Conservation (phyloP, 345 rosid species). For the Odontarrhena argentea region DNA sequence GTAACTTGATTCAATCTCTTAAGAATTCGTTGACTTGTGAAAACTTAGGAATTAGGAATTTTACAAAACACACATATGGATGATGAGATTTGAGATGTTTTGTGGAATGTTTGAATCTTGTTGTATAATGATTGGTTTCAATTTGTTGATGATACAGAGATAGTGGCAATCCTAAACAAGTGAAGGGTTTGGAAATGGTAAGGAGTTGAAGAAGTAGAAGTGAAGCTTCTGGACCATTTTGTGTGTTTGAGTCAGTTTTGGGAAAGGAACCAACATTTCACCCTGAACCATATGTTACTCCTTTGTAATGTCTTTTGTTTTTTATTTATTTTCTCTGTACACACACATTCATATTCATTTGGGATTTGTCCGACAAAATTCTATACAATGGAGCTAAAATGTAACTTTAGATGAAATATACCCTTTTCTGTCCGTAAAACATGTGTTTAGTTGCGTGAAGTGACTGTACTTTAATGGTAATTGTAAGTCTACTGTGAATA, state of each 20-base stretch:
- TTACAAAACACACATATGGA: conserved; percentile 2
- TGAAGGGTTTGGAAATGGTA: conserved; percentile 12
- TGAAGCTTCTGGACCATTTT: no score
- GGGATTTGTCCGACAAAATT: neutral
- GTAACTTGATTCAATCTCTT: conserved; percentile 32
- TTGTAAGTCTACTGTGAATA: no score
- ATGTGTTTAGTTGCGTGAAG: no score
- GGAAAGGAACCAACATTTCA: conserved; percentile 9
- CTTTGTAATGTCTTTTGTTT: neutral
- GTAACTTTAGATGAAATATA: no score
- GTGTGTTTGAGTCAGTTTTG: conserved; percentile 17
- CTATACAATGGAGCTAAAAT: no score
- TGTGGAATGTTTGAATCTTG: neutral
- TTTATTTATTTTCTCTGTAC: neutral
- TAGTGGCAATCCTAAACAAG: conserved; percentile 17
- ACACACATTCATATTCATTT: neutral
- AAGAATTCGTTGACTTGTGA: neutral
- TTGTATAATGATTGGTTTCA: neutral
- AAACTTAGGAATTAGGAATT: conserved; percentile 1
- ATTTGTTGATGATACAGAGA: conserved; percentile 4
- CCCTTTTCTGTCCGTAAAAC: no score
- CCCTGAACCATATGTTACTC: neutral
- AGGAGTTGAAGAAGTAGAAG: conserved; percentile 23
- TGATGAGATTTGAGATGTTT: conserved; percentile 11
- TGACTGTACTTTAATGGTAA: no score